A percentile compares a stretch with the other conserved stretches of the same genome.
Evolutionary conservation across 2,329 filamentous ascomycete species (phyloP).

Genomic region (Ophiostoma ulmi): DNA sequence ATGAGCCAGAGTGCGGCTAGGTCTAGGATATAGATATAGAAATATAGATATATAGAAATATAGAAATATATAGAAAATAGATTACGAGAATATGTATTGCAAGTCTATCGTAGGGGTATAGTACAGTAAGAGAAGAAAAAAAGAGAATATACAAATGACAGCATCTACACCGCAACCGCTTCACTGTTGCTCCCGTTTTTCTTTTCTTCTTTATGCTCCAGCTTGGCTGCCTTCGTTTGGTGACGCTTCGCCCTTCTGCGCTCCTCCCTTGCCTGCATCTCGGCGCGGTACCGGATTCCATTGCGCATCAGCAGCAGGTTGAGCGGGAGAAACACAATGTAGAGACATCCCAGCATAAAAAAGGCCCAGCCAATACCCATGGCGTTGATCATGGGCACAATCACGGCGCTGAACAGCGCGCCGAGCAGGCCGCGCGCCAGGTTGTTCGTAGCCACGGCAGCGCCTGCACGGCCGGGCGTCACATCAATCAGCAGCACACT

Average conservation of each 20-base stretch:
- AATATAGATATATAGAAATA: neutral
- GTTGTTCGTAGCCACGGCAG: constrained; percentile 54
- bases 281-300: constrained; percentile 42
- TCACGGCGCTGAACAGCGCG: constrained; percentile 47
- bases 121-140: neutral
- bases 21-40: neutral
- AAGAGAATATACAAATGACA: neutral
- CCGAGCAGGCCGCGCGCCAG: constrained; percentile 52
- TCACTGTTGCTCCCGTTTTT: neutral
- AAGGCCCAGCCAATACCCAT: constrained; percentile 45
- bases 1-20: constrained; percentile 19
- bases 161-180: neutral
- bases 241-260: constrained; percentile 13
- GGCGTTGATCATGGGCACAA: constrained; percentile 46
- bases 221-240: neutral
- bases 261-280: constrained; percentile 13
- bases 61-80: neutral
- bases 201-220: neutral
- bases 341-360: constrained; percentile 43
- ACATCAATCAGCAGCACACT: constrained; percentile 54
- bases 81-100: neutral
- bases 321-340: constrained; percentile 38
- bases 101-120: neutral
- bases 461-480: constrained; percentile 47
- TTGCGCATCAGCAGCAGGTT: constrained; percentile 40